Evolutionary conservation across 129 eudicot genomes (phyloP).

Genomic region (Solidago caesia): DNA sequence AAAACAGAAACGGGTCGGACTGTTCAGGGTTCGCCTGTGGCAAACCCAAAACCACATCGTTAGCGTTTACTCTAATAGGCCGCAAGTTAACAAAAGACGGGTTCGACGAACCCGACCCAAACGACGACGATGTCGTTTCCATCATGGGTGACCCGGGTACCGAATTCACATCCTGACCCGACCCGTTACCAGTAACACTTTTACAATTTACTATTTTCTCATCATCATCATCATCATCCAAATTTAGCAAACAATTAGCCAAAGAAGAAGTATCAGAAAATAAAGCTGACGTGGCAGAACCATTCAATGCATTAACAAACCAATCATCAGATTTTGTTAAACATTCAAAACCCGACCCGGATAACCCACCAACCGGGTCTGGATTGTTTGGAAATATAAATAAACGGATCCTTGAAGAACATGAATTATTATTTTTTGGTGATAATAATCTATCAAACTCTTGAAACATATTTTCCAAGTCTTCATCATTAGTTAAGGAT

Average conservation of each 20-base stretch:
- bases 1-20: slow-evolving; percentile 21
- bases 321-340: slow-evolving; percentile 47
- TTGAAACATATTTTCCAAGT: slow-evolving; percentile 78
- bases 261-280: slow-evolving; percentile 59
- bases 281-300: slow-evolving; percentile 18
- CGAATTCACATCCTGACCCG: slow-evolving; percentile 57
- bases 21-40: slow-evolving; percentile 22
- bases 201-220: slow-evolving; percentile 28
- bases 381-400: slow-evolving; percentile 32
- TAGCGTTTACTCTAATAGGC: slow-evolving; percentile 47
- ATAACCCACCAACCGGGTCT: slow-evolving; percentile 21
- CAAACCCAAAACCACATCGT: slow-evolving; percentile 15
- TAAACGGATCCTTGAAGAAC: slow-evolving; percentile 25
- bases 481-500: slow-evolving; percentile 71
- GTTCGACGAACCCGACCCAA: slow-evolving; percentile 64
- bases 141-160: slow-evolving; percentile 74
- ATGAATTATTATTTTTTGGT: background rate
- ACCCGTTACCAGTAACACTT: slow-evolving; percentile 17
- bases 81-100: slow-evolving; percentile 62
- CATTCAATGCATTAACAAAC: slow-evolving; percentile 51
- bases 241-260: slow-evolving; percentile 49
- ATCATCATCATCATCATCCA: slow-evolving; percentile 41
- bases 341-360: slow-evolving; percentile 44
- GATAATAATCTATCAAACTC: slow-evolving; percentile 53
- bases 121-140: slow-evolving; percentile 63